Evolutionary conservation across 768 basidiomycete species (phyloP), one percentile per base, ranked within the genome.

Genomic region (Trametes gibbosa): DNA sequence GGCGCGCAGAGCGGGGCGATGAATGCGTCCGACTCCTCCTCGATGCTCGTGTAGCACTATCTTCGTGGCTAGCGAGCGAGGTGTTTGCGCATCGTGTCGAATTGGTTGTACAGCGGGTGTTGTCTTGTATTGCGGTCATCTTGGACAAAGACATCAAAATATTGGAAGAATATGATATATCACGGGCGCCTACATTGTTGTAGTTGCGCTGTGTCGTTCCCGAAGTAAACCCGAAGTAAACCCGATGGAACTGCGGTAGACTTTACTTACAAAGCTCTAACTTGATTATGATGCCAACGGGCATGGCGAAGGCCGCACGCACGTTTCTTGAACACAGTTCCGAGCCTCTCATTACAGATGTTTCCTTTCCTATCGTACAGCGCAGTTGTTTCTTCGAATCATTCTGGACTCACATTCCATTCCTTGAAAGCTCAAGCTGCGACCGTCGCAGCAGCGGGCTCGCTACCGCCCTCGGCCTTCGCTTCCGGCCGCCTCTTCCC

Each of bases 401-500:
- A 4, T 32, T 5, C 29, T 10, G n/a, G n/a, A n/a, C n/a, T n/a
- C n/a, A n/a, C 29, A 4, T 32, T 32, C 29, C 10, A 32, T 10
- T 42, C 41, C 40, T n/a, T n/a, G n/a, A 8, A 23, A 41, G 14
- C n/a, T 53, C 41, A 53, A 17, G 42, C 34, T 19, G 25, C 50
- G 32, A 42, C 43, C 47, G 42, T 34, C 16, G 29, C 29, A 32
- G 10, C 29, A 10, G 35, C 50, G 29, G 49, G 24, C 40, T 62
- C 46, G 34, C 42, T 47, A 2, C 21, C 21, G 43, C n/a, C 51
- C 9, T 32, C 29, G 29, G 43, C 45, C 47, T 59, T 53, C 19
- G 61, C 60, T 14, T 66, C 65, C 1, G 68, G 57, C 56, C 69
- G 59, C 51, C 70, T 48, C 65, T 75, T 75, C 49, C 73, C 74